Base-by-base conservation (phyloP, 768 basidiomycete genomes). In the Lentinus tigrinus region DNA sequence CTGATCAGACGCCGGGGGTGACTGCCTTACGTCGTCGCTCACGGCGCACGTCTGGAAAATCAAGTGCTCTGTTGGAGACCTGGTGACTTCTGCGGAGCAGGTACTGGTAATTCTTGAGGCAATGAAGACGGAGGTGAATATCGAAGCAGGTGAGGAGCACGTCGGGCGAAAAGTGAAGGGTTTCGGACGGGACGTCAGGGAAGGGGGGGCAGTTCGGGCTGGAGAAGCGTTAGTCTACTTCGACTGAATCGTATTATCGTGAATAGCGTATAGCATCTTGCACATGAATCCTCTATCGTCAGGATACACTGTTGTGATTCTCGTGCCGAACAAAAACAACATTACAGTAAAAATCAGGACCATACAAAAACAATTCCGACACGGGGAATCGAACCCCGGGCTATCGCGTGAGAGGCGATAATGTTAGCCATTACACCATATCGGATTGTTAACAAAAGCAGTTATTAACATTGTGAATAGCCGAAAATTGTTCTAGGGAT, bases 111-210 rank as follows among this genome's bases (percentile, higher is more conserved):
- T 84, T 19, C 74, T 87, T 13, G 83, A 85, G 67, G 83, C 85
- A 1, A 87, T 87, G 86, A 87, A 88, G 70, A 84, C 81, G 0
- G 83, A 85, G 63, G 78, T 87, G 43, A 73, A 76, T 14, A 65
- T 87, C 16, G 67, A 67, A 49, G 79, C 81, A 0, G 77, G 80
- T 0, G 74, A 78, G 17, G 72, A 70, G 9, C 76, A 77, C 50
- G 65, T 83, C 1, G 83, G 83, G 2, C 80, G 71, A 24, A 73
- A 50, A 16, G 74, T 85, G 0, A 65, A 58, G 31, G 71, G 71
- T 0, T 65, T 82, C 4, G 79, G 77, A 0, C 69, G 67, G 16
- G 79, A 76, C 0, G 63, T 81, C 8, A 64, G 63, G 36, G 79
- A 78, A 52, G 82, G 84, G 0, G 74, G 66, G 2, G 63, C 70